Evolutionary conservation across 1,284 basidiomycete species (phyloP), one percentile per base, ranked within the genome.

Genomic region (Coriolopsis trogii): DNA sequence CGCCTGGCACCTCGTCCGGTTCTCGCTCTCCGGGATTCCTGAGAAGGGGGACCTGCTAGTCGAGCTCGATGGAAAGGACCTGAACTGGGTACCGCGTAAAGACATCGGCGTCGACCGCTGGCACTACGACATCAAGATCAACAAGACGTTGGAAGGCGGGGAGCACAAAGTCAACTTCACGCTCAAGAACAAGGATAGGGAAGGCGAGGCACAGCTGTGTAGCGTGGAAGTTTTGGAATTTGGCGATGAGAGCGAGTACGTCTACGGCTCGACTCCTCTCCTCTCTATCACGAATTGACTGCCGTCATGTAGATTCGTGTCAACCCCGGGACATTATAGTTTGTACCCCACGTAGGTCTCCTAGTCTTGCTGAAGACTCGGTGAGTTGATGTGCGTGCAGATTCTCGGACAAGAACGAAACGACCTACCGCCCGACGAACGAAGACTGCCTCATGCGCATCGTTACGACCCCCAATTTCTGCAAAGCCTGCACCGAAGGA

Each of bases 391-490:
- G 16, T 21, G 8, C 24, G 37, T 29, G 46, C 51, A 88, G 84
- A 18, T 88, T 76, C 63, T 84, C 84, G 1, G 71, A 80, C 23
- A 67, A 70, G 42, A 88, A 90, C 58, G 64, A 68, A 49, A 88
- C 85, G 0, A 77, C 79, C 3, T 90, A 86, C 67, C 79, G 87
- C 15, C 88, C 88, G 30, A 93, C 90, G 3, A 91, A 93, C 62
- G 87, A 91, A 61, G 87, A 84, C 63, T 93, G 91, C 64, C 79
- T 93, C 46, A 93, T 94, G 91, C 85, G 91, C 25, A 74, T 76
- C 41, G 85, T 91, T 41, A 85, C 78, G 28, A 75, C 77, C 0
- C 81, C 84, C 61, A 82, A 84, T 61, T 91, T 93, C 67, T 93
- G 91, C 71, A 80, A 77, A 48, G 85, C 85, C 40, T 94, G 91